Evolutionary conservation across 2,329 filamentous ascomycete genomes (phyloP).

Genomic region (Emericellopsis cladophorae): DNA sequence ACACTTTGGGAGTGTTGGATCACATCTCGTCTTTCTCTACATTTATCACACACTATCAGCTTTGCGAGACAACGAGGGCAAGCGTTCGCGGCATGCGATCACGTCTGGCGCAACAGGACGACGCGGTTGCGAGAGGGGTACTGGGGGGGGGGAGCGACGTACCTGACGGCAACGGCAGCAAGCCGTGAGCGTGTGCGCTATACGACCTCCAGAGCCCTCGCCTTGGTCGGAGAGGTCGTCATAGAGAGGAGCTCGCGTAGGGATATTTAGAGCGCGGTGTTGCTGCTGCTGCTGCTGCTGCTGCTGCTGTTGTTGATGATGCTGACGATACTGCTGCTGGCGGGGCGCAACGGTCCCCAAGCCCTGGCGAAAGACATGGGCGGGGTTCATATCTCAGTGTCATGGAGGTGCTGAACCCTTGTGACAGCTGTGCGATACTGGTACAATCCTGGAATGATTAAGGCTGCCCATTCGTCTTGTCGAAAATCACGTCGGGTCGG

Average conservation of each 20-base stretch:
- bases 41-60: no score
- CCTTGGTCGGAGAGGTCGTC: constrained; percentile 24
- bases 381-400: constrained; percentile 37
- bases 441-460: no score
- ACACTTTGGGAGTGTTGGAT: constrained; percentile 83
- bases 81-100: background rate
- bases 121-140: background rate
- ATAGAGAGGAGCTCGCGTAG: constrained; percentile 16
- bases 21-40: constrained; percentile 91
- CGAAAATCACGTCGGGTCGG: no score
- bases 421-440: no score
- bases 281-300: constrained; percentile 14
- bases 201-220: constrained; percentile 43
- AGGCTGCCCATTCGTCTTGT: no score
- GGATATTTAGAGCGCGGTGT: constrained; percentile 12
- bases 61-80: constrained; percentile 1
- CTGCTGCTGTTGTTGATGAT: no score
- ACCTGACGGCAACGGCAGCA: constrained; percentile 73
- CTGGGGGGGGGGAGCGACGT: constrained; percentile 13
- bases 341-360: constrained; percentile 31
- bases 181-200: constrained; percentile 69
- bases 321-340: constrained; percentile 7
- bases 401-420: no score
- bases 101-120: background rate
- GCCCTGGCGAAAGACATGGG: constrained; percentile 47